phyloP scores from a whole-genome alignment of 75 land plant species.

The Cryptomeria japonica region DNA sequence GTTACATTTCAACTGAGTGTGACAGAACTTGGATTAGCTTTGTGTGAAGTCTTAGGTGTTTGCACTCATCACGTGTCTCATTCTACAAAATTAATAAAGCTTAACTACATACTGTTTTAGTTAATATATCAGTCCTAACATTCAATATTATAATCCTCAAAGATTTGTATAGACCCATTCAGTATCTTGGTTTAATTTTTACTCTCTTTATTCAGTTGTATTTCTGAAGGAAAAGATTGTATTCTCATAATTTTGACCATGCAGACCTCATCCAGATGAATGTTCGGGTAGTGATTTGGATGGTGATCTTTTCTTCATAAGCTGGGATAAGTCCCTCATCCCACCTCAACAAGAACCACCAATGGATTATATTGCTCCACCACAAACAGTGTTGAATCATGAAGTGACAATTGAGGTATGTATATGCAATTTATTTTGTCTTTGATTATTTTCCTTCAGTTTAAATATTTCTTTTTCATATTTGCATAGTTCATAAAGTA shows the following conservation, averaged over 20 bases:
- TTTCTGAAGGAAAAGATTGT: neutral
- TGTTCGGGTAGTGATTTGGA: slow-evolving; percentile 98
- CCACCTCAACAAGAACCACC: slow-evolving; percentile 30
- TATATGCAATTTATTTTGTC: no score
- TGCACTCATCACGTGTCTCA: neutral
- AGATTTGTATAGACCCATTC: neutral
- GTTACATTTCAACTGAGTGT: neutral
- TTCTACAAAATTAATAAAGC: neutral
- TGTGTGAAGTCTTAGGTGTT: neutral
- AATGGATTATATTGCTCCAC: slow-evolving; percentile 36
- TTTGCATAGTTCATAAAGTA: neutral
- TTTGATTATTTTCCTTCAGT: neutral
- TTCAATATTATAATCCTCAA: neutral
- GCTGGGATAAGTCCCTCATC: slow-evolving; percentile 32
- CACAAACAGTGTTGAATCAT: slow-evolving; percentile 21
- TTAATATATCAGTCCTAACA: neutral
- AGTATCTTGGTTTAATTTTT: neutral
- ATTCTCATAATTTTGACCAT: slow-evolving; percentile 1
- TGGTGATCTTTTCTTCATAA: slow-evolving; percentile 69
- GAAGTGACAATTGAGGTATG: slow-evolving; percentile 37
- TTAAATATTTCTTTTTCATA: no score
- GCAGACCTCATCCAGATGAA: slow-evolving; percentile 94
- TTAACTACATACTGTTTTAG: neutral
- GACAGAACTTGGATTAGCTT: neutral
- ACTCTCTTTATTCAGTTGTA: no score